These are phyloP conservation scores for Apophysomyces variabilis DNA, from an alignment of 371 early-diverging fungal genomes.

Conservation along the genomic window DNA sequence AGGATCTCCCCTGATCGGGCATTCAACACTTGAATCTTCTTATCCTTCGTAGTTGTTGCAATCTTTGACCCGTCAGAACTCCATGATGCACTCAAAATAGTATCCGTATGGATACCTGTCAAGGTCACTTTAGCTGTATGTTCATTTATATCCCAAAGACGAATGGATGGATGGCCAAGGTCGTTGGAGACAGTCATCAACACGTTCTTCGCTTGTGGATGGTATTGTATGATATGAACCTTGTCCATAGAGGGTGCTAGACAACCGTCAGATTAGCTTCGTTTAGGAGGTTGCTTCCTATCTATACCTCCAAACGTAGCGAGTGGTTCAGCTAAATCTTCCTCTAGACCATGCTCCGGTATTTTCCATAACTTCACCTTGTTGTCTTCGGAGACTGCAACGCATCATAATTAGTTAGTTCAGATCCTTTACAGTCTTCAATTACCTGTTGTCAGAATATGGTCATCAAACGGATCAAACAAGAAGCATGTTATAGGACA, in stretches of 20 bases:
- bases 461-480: constrained; percentile 74
- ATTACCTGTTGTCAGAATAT: constrained; percentile 58
- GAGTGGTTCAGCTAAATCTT: constrained; percentile 33
- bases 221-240: constrained; percentile 62
- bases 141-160: constrained; percentile 57
- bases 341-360: constrained; percentile 63
- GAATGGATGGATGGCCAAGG: constrained; percentile 48
- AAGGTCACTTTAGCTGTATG: constrained; percentile 34
- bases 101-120: constrained; percentile 40
- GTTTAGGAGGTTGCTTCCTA: background rate
- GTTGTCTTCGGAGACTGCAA: constrained; percentile 68
- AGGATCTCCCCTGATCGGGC: constrained; percentile 61
- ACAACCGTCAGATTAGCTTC: no score
- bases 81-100: constrained; percentile 64
- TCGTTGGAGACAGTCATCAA: constrained; percentile 60
- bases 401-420: background rate
- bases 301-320: constrained; percentile 30
- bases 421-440: background rate
- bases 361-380: constrained; percentile 75
- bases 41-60: constrained; percentile 68
- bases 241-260: constrained; percentile 53
- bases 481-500: constrained; percentile 63
- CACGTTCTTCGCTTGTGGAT: constrained; percentile 66
- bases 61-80: constrained; percentile 67
- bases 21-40: constrained; percentile 68